Evolutionary conservation across 192 early-diverging fungal species (phyloP), one percentile per base, ranked within the genome.

Genomic region (Entomortierella beljakovae): DNA sequence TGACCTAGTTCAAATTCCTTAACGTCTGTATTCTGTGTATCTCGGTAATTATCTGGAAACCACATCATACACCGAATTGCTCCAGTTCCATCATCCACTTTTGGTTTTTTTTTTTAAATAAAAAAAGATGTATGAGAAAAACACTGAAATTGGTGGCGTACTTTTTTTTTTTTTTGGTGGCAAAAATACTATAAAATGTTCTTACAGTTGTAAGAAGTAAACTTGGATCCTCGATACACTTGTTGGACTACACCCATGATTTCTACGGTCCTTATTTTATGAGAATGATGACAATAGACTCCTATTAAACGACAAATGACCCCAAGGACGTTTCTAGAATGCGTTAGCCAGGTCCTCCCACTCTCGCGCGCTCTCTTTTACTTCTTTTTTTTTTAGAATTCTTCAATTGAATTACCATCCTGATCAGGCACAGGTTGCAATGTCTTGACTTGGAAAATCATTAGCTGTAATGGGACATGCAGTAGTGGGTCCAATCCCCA

Each of bases 401-500:
- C 28, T 11, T 13, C 56, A 25, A 33, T 43, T 43, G 15, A 53
- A 29, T 29, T 64, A 79, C 75, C 75, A 11, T 79, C 66, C 20
- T 53, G 37, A 18, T 64, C 66, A 50, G 60, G 67, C 29, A 70
- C 55, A 32, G 11, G 43, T 23, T 4, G 23, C 48, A 79, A 28
- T 22, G 54, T 49, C 3, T 70, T 64, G 48, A 79, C 61, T 38
- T 79, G 75, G 22, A 64, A 64, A 33, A 79, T 69, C 75, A 79
- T 70, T 31, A 79, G 57, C 40, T 79, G 66, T 51, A 79, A 16
- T 26, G 58, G 61, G 0, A 65, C 62, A 70, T 79, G 75, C 46
- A 69, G 52, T 15, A 79, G 57, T 48, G 75, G 75, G 51, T 79
- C 75, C 67, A 79, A 37, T 38, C 75, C 75, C 75, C 75, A 79